Base-by-base conservation (phyloP, 2,329 filamentous ascomycete genomes). In the Talaromyces marneffei region DNA sequence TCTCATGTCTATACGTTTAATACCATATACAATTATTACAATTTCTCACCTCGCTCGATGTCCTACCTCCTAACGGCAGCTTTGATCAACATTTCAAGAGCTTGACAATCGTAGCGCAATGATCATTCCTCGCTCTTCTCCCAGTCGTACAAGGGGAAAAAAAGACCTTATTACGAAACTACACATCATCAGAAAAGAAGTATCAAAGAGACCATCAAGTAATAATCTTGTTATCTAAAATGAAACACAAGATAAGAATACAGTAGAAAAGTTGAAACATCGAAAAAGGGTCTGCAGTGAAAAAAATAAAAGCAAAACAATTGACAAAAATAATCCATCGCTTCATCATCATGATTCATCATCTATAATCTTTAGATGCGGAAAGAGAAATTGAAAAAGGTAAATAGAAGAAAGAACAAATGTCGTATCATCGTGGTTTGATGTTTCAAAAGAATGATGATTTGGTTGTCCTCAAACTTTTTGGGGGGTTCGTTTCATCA, bases 251-350 rank as follows among this genome's bases (percentile, higher is more conserved):
- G 33, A 42, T 25, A 25, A 35, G 37, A 48, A 55, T 39, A 39
- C 33, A 55, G 33, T 27, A 50, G 59, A 65, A 57, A 37, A 63
- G 40, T 48, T 23, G 0, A 23, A 42, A n/a, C 8, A 12, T 42
- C 18, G 18, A 20, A 40, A n/a, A n/a, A n/a, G n/a, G n/a, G n/a
- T n/a, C n/a, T 40, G 40, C 60, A 62, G 62, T 48, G 53, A 31
- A 31, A 53, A 61, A 55, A 55, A 58, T 46, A 59, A 59, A 55
- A 60, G 57, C 48, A 39, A 59, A 44, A 62, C 62, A 55, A n/a
- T 20, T 18, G 29, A 50, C 25, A 39, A 60, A 52, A 55, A 55
- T 14, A 10, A 50, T 39, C 33, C 59, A 61, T 60, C 58, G 46
- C 35, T 35, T 60, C 29, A 37, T 60, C 39, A 50, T 46, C 55